Conservation (phyloP, 192 early-diverging fungal species). For the Chytriomyces sp. region DNA sequence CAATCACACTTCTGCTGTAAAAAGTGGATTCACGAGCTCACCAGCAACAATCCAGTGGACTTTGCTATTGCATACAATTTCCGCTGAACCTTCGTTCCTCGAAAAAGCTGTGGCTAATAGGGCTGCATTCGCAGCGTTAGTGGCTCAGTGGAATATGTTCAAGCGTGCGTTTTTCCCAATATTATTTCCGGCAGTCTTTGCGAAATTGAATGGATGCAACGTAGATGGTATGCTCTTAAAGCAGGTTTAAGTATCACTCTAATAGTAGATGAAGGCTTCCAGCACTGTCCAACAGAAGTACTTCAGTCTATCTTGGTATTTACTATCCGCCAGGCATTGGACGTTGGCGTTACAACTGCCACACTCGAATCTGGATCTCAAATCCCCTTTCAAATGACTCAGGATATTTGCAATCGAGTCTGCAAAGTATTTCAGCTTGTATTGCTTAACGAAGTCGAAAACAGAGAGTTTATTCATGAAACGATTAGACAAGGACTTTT, state of each 20-base stretch:
- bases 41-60: too few species aligned
- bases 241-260: background rate
- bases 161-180: constrained; percentile 65
- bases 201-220: constrained; percentile 41
- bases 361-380: background rate
- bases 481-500: constrained; percentile 71
- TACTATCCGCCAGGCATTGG: constrained; percentile 66
- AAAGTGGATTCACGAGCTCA: too few species aligned
- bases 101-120: constrained; percentile 53
- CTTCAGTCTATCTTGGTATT: constrained; percentile 68
- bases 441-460: constrained; percentile 43
- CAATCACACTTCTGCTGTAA: too few species aligned
- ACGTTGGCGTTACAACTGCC: constrained; percentile 26
- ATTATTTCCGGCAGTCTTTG: constrained; percentile 69
- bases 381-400: background rate
- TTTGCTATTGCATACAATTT: background rate
- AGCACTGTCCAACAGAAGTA: constrained; percentile 67
- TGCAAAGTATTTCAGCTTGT: constrained; percentile 13
- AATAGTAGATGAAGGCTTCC: constrained; percentile 55
- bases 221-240: constrained; percentile 49
- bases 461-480: constrained; percentile 79
- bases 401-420: background rate
- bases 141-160: constrained; percentile 75
- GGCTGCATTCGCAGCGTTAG: constrained; percentile 56
- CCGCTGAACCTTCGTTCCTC: too few species aligned